Percentiles rank a stretch among this genome's conserved stretches.
These are phyloP conservation scores for Mimosa pudica DNA, from an alignment of 306 rosid species.

Conservation along the genomic window DNA sequence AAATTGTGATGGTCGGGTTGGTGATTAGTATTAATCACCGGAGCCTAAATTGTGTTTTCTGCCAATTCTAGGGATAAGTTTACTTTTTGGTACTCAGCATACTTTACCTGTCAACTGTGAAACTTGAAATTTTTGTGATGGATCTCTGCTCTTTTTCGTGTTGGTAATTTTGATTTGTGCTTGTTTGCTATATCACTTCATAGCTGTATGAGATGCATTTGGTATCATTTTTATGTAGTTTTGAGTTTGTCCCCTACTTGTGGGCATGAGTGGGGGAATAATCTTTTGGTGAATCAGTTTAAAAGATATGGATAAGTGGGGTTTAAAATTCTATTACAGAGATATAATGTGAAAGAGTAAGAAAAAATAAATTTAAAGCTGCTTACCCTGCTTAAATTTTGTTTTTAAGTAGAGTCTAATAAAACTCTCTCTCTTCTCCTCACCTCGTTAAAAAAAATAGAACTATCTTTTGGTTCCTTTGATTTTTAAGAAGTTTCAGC, in stretches of 20 bases:
- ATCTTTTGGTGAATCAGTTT: too few species aligned
- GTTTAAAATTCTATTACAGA: too few species aligned
- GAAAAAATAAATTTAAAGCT: too few species aligned
- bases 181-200: not conserved
- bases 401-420: too few species aligned
- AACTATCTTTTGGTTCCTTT: too few species aligned
- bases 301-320: too few species aligned
- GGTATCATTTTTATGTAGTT: not conserved
- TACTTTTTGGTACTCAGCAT: not conserved
- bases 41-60: not conserved
- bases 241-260: not conserved
- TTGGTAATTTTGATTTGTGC: not conserved
- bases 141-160: not conserved
- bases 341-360: too few species aligned
- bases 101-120: not conserved
- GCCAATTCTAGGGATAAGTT: not conserved
- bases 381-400: too few species aligned
- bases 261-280: too few species aligned
- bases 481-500: too few species aligned
- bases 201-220: not conserved
- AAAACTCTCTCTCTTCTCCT: too few species aligned
- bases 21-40: not conserved
- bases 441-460: too few species aligned
- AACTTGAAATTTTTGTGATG: not conserved
- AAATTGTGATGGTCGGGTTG: not conserved